Evolutionary conservation across 2,329 filamentous ascomycete genomes (phyloP), one percentile per base, ranked within the genome.

Genomic region (Aspergillus unguis): DNA sequence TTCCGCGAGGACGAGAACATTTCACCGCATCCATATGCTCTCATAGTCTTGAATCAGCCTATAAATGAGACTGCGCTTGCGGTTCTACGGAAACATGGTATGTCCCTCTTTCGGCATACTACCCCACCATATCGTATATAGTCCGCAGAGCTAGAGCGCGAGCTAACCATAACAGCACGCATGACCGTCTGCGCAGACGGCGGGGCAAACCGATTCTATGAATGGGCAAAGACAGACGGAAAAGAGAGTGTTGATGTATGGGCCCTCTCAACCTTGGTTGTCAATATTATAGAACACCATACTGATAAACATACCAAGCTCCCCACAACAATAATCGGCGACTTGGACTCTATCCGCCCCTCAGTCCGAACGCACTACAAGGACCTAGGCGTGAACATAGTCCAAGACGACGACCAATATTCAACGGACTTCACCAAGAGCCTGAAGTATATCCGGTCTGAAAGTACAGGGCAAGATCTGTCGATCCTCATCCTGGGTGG

Each of bases 401-500:
- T 90, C 58, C 76, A 84, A 61, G 85, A 92, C 58, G 69, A 78
- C n/a, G 89, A 95, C 66, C 90, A 97, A 71, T 83, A 95, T 62
- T 87, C 86, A 23, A 96, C 94, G 28, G 94, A 99, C 70, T 96
- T 97, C 62, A 85, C 82, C 62, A 99, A 99, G 76, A 89, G 85
- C 62, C 81, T 87, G 60, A 77, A 71, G 59, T 86, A 80, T 71
- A 79, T 85, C 57, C 80, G 80, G 44, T 17, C 17, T 17, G 17
- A 17, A 17, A 17, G 17, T 17, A 17, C 17, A 17, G 17, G 17
- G 17, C 17, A 17, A 17, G 17, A 17, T 17, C 66, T 80, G 45
- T 81, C 92, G 64, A 84, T 96, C n/a, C 78, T 96, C 9, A 85
- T 88, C 35, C 75, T 96, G 5, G 92, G 92, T 37, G 90, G 92